Conservation (phyloP, 768 basidiomycete genomes). For the Daedaleopsis sinensis region DNA sequence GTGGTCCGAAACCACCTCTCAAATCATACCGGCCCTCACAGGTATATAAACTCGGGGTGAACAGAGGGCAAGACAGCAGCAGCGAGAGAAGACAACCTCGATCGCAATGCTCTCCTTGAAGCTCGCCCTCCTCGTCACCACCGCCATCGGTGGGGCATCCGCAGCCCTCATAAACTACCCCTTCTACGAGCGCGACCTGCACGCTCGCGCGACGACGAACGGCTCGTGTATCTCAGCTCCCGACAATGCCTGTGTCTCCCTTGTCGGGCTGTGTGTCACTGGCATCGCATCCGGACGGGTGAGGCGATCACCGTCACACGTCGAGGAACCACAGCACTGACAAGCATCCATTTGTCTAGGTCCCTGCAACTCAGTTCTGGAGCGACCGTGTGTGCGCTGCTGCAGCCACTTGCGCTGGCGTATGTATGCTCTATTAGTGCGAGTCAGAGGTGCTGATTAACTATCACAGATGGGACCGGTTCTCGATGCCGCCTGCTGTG, state of each 20-base stretch:
- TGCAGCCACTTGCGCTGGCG: constrained; percentile 4
- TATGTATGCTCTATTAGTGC: background rate
- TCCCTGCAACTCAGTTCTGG: constrained; percentile 2
- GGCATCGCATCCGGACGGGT: background rate
- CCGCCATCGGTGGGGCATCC: background rate
- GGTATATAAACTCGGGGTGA: too few relatives aligned
- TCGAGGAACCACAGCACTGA: background rate
- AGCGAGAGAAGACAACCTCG: background rate
- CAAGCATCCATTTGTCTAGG: background rate
- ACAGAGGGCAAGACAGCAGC: too few relatives aligned
- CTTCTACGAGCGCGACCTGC: background rate
- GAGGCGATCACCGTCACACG: background rate
- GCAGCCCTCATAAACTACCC: background rate
- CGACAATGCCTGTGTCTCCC: background rate
- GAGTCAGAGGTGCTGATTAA: background rate
- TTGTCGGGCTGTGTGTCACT: background rate
- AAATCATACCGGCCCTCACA: too few relatives aligned
- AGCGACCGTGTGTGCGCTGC: constrained; percentile 1
- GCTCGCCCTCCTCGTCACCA: background rate
- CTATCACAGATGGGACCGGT: background rate
- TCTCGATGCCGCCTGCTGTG: constrained; percentile 6
- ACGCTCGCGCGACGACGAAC: background rate
- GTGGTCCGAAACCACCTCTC: too few relatives aligned
- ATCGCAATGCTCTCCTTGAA: background rate
- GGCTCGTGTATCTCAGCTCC: constrained; percentile 3